Evolutionary conservation across 345 rosid genomes (phyloP).

Genomic region (Syzygium jambos): DNA sequence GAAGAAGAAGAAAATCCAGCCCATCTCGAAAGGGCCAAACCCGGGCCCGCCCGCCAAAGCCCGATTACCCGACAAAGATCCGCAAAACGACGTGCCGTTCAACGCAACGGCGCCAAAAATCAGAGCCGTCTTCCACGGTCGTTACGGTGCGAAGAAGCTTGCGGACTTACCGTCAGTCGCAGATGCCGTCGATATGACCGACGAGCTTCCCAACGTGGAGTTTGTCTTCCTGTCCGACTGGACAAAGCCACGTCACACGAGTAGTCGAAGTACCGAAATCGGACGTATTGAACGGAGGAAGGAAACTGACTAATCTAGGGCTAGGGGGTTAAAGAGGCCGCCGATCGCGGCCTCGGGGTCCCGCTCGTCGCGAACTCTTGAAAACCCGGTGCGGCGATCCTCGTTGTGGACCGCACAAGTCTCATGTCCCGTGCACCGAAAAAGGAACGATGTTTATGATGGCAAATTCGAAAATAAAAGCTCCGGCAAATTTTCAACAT

Average conservation of each 20-base stretch:
- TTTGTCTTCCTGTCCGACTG: background rate
- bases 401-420: background rate
- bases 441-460: background rate
- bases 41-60: background rate
- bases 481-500: background rate
- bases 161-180: too few species aligned
- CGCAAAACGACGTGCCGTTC: background rate
- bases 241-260: background rate
- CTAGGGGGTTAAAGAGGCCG: background rate
- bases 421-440: background rate
- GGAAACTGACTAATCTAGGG: background rate
- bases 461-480: background rate
- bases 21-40: background rate
- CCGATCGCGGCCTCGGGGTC: background rate
- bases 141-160: background rate
- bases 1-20: background rate
- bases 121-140: background rate
- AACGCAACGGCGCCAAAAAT: background rate
- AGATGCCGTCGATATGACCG: background rate
- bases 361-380: background rate
- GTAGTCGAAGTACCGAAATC: background rate
- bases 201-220: background rate
- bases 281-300: background rate
- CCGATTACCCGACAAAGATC: background rate
- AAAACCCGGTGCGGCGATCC: background rate